Base-by-base conservation (phyloP, 2,329 filamentous ascomycete species). In the Pleomassaria siparia region DNA sequence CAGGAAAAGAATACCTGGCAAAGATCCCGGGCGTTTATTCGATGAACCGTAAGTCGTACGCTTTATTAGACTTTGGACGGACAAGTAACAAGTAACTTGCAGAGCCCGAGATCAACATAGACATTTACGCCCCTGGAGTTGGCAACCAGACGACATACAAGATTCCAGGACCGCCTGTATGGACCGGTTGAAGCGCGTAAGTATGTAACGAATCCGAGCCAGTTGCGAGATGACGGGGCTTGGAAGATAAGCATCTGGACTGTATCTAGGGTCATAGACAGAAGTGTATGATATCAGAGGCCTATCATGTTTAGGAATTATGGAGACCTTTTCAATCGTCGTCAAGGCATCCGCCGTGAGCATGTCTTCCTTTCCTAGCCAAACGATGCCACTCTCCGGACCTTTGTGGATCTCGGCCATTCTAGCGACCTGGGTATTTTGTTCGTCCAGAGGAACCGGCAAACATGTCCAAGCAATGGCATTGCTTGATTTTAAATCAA, bases 371-470 rank as follows among this genome's bases (percentile, higher is more conserved):
- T 62, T 58, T 21, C 63, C 66, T 10, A 69, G 50, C 65, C 64
- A 69, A 4, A 66, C 56, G 15, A 68, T 51, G 13, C 65, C 59
- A 21, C 54, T 53, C 15, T 55, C 36, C 9, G 64, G 60, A 45
- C 41, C 46, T 35, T 50, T 50, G 46, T 63, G 67, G 21, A 67
- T 64, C 11, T 58, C 50, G 2, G 56, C 62, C 64, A 69, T 69
- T 15, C 50, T 54, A 15, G 59, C 50, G 15, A 69, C 63, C 33
- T 67, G 62, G 6, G 39, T 50, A 37, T 63, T 55, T 13, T 47
- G 28, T 44, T 68, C 63, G 39, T 68, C 41, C 41, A 68, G 54
- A 47, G 62, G 67, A n/a, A 66, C n/a, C n/a, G n/a, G n/a, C n/a
- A n/a, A n/a, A n/a, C n/a, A n/a, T n/a, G n/a, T n/a, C n/a, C n/a